A percentile compares a stretch with the other conserved stretches of the same genome.
Conservation (phyloP, 176 grass and related monocot species). For the Paspalum notatum region DNA sequence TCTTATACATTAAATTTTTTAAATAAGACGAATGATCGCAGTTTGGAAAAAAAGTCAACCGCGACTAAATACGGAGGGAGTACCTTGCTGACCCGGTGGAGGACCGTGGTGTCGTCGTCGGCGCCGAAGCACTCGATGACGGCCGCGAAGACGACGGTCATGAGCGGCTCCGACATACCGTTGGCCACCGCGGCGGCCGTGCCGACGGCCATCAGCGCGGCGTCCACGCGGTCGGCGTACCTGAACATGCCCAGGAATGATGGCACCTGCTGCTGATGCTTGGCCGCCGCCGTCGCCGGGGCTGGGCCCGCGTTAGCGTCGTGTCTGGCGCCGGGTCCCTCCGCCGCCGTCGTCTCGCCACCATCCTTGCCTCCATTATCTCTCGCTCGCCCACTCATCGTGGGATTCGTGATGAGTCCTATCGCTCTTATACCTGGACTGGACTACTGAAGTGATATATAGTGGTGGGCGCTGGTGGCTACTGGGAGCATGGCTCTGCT, state of each 20-base stretch:
- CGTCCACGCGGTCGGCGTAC: constrained; percentile 47
- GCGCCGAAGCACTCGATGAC: constrained; percentile 59
- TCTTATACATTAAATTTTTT: too few species aligned
- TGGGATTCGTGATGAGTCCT: too few species aligned
- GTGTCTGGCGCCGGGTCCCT: neutral
- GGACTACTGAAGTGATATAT: too few species aligned
- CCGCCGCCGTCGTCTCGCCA: too few species aligned
- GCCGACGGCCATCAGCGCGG: constrained; percentile 52
- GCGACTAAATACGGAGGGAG: too few species aligned
- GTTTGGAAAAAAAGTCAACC: too few species aligned
- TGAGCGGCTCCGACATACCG: constrained; percentile 59
- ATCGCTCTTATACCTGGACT: too few species aligned
- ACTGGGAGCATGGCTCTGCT: too few species aligned
- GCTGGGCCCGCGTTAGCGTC: neutral
- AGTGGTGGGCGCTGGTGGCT: too few species aligned
- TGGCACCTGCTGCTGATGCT: constrained; percentile 26
- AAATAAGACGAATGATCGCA: too few species aligned
- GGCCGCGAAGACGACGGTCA: constrained; percentile 56
- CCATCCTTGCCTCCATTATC: too few species aligned
- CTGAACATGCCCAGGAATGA: constrained; percentile 53
- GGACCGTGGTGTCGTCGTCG: constrained; percentile 23
- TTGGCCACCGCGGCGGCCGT: constrained; percentile 55
- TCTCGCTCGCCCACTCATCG: too few species aligned
- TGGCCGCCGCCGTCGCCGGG: neutral
- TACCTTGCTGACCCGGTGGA: constrained; percentile 65